phyloP scores from a whole-genome alignment of 345 rosid genomes.

The Melastoma malabathricum region DNA sequence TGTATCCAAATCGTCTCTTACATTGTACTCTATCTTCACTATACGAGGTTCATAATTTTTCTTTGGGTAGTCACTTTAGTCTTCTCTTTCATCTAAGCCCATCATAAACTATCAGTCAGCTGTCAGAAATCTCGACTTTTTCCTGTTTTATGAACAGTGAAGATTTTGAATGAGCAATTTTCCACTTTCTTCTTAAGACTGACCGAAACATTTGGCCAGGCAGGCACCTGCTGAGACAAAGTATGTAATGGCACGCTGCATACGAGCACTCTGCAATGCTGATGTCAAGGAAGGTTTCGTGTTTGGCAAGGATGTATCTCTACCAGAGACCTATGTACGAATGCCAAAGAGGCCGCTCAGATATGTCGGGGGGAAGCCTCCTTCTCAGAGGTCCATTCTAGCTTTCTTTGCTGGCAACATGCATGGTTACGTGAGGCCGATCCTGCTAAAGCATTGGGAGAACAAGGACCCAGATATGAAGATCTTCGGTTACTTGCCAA shows the following conservation, averaged over 20 bases:
- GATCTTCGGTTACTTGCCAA: conserved; percentile 50
- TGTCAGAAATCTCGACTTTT: background rate
- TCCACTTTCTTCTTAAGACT: background rate
- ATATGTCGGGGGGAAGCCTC: conserved; percentile 56
- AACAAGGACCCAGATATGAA: conserved; percentile 79
- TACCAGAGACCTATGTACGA: conserved; percentile 68
- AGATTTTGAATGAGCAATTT: no score
- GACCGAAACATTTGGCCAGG: conserved; percentile 31
- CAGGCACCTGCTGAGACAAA: conserved; percentile 82
- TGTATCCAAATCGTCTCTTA: no score
- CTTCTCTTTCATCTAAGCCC: no score
- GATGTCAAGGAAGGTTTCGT: conserved; percentile 76
- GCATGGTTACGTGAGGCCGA: conserved; percentile 86
- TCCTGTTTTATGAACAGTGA: background rate
- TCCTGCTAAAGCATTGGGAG: conserved; percentile 63
- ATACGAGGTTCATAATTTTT: no score
- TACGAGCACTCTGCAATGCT: conserved; percentile 84
- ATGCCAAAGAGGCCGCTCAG: conserved; percentile 41
- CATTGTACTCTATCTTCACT: no score
- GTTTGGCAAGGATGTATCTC: conserved; percentile 81
- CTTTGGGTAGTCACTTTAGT: no score
- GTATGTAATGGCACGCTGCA: conserved; percentile 56
- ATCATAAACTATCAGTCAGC: background rate
- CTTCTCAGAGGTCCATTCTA: conserved; percentile 55
- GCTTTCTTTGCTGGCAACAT: conserved; percentile 88